A percentile compares a stretch with the other conserved stretches of the same genome.
These are phyloP conservation scores for Kurtzmaniella quercitrusa DNA, from an alignment of 1,139 yeast species.

Conservation along the genomic window DNA sequence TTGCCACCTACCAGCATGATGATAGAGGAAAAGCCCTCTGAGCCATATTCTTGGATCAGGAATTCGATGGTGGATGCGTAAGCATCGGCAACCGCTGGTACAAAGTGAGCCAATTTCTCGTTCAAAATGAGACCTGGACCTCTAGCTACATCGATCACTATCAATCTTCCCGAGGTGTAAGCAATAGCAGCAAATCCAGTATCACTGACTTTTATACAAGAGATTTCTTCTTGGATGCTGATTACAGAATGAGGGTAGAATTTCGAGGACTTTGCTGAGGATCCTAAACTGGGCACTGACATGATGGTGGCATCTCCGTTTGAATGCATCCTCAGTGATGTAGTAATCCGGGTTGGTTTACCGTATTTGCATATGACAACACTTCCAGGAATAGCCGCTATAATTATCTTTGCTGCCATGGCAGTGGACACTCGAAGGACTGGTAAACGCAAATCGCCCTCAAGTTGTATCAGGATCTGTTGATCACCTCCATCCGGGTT, in stretches of 20 bases:
- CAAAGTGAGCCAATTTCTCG: slow-evolving; percentile 38
- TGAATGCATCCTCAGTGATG: slow-evolving; percentile 25
- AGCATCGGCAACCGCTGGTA: slow-evolving; percentile 34
- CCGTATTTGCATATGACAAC: slow-evolving; percentile 75
- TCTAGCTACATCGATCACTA: slow-evolving; percentile 71
- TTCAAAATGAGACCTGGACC: slow-evolving; percentile 78
- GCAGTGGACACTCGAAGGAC: slow-evolving; percentile 68
- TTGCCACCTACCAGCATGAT: slow-evolving; percentile 68
- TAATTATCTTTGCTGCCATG: slow-evolving; percentile 69
- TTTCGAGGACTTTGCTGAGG: slow-evolving; percentile 25
- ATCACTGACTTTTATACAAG: slow-evolving; percentile 64
- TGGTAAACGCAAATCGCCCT: slow-evolving; percentile 18
- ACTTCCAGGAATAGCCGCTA: slow-evolving; percentile 70
- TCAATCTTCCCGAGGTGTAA: slow-evolving; percentile 67
- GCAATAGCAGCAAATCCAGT: slow-evolving; percentile 86
- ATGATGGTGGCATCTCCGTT: slow-evolving; percentile 32
- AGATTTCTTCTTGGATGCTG: slow-evolving; percentile 43
- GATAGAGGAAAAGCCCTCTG: slow-evolving; percentile 66
- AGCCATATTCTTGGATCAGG: slow-evolving; percentile 64
- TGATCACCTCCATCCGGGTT: slow-evolving; percentile 65
- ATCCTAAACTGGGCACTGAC: slow-evolving; percentile 14
- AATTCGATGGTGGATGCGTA: slow-evolving; percentile 64
- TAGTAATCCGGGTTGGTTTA: slow-evolving; percentile 16
- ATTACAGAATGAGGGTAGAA: slow-evolving; percentile 63
- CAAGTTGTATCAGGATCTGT: slow-evolving; percentile 32